Percentiles rank a stretch among this genome's conserved stretches.
Conservation (phyloP, 768 basidiomycete species). For the Suillus lakei region DNA sequence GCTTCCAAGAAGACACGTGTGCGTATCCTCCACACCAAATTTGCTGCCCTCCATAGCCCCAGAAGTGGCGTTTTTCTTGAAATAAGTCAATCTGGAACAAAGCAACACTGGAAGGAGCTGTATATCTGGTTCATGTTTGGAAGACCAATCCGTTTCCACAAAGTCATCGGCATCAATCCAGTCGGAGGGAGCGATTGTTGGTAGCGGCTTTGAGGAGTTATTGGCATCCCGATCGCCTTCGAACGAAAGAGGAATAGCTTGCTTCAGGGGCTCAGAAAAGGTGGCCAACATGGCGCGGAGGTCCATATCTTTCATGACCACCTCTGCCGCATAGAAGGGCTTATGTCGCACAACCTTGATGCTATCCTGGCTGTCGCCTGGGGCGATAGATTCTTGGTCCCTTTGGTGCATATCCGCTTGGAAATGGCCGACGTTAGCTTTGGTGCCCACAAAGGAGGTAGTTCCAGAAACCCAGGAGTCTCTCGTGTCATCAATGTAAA, state of each 20-base stretch:
- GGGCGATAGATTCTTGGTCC: conserved; percentile 74
- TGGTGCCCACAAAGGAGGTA: conserved; percentile 83
- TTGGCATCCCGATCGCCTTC: conserved; percentile 51
- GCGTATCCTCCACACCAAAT: conserved; percentile 86
- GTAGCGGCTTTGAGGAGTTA: conserved; percentile 25
- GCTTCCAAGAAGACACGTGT: conserved; percentile 78
- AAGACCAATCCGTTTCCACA: conserved; percentile 73
- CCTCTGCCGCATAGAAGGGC: conserved; percentile 87
- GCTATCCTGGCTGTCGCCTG: conserved; percentile 59
- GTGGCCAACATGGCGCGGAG: conserved; percentile 78
- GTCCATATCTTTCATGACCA: conserved; percentile 76
- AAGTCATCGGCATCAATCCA: conserved; percentile 89
- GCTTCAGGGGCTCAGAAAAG: conserved; percentile 76
- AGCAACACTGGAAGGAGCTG: conserved; percentile 74
- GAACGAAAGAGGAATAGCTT: conserved; percentile 52
- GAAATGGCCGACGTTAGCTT: conserved; percentile 79
- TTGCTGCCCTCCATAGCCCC: conserved; percentile 59
- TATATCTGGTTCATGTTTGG: conserved; percentile 57
- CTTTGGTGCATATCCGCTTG: conserved; percentile 93
- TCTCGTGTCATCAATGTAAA: conserved; percentile 79
- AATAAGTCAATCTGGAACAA: conserved; percentile 85
- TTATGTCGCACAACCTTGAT: conserved; percentile 72
- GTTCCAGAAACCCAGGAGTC: conserved; percentile 84
- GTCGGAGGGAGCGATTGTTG: conserved; percentile 44
- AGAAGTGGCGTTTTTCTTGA: conserved; percentile 60